A percentile compares a stretch with the other conserved stretches of the same genome.
These are phyloP conservation scores for Atkinsonella hypoxylon DNA, from an alignment of 2,329 filamentous ascomycete species.

Conservation along the genomic window DNA sequence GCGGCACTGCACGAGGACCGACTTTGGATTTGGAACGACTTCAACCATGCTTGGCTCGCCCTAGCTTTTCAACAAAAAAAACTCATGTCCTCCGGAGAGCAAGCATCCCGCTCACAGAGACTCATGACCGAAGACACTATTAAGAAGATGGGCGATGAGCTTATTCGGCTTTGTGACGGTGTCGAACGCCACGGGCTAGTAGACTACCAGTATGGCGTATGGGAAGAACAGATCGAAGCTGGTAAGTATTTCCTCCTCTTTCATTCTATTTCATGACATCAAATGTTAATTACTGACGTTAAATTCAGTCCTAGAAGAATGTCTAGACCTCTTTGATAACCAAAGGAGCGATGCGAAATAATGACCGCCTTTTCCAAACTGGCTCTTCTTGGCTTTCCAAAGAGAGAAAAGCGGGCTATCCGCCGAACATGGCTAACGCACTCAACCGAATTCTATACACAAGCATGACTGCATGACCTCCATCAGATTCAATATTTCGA, in stretches of 20 bases:
- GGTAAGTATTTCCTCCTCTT: conserved; percentile 39
- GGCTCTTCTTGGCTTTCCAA: neutral
- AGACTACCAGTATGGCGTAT: conserved; percentile 94
- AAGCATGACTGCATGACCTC: too few species aligned
- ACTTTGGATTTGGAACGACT: conserved; percentile 81
- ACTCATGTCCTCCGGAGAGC: conserved; percentile 48
- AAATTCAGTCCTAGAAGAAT: conserved; percentile 3
- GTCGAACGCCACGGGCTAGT: conserved; percentile 89
- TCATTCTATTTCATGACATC: too few species aligned
- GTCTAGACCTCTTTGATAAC: conserved; percentile 5
- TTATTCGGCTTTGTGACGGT: conserved; percentile 72
- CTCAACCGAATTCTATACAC: too few species aligned
- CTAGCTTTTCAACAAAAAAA: conserved; percentile 77
- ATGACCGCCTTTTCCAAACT: neutral
- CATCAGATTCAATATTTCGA: neutral
- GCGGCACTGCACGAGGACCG: conserved; percentile 62
- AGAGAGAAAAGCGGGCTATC: too few species aligned
- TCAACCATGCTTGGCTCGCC: conserved; percentile 85
- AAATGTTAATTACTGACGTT: too few species aligned
- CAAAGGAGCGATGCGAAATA: neutral
- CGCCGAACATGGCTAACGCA: too few species aligned
- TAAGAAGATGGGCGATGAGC: conserved; percentile 68
- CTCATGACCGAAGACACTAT: conserved; percentile 58
- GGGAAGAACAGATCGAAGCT: conserved; percentile 82
- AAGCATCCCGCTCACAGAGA: conserved; percentile 44